Percentiles rank a stretch among this genome's conserved stretches.
Evolutionary conservation across 106 monocot genomes (phyloP).

Genomic region (Ottelia alismoides): DNA sequence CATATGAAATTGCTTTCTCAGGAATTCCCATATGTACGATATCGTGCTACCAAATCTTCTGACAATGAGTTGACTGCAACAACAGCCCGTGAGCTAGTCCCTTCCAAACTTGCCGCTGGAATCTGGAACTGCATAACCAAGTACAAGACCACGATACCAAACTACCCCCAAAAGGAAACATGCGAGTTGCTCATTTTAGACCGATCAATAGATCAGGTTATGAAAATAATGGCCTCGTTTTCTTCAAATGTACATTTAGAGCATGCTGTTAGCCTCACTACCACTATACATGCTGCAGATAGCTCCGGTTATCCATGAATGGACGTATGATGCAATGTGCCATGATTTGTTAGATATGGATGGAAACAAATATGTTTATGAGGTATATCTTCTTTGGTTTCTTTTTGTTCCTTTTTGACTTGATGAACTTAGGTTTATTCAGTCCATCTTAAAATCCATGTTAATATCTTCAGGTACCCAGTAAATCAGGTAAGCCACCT

Average conservation of each 20-base stretch:
- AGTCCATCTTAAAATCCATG: not conserved
- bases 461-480: slow-evolving; percentile 34
- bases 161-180: slow-evolving; percentile 84
- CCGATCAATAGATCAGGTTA: slow-evolving; percentile 85
- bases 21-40: slow-evolving; percentile 98
- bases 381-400: no score
- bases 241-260: no score
- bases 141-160: slow-evolving; percentile 56
- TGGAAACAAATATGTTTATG: slow-evolving; percentile 90
- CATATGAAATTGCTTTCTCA: slow-evolving; percentile 2
- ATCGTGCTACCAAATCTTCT: slow-evolving; percentile 82
- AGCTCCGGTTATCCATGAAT: slow-evolving; percentile 97
- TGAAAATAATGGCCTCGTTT: no score
- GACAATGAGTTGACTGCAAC: slow-evolving; percentile 68
- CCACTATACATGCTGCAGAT: slow-evolving; percentile 36
- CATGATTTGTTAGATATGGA: slow-evolving; percentile 93
- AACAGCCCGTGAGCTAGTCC: slow-evolving; percentile 75
- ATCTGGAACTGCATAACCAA: slow-evolving; percentile 75
- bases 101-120: slow-evolving; percentile 90
- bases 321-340: slow-evolving; percentile 99
- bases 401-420: not conserved
- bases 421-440: not conserved
- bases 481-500: slow-evolving; percentile 49
- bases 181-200: slow-evolving; percentile 95
- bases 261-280: no score